Conservation (phyloP, 768 basidiomycete genomes). For the Cystofilobasidium macerans region DNA sequence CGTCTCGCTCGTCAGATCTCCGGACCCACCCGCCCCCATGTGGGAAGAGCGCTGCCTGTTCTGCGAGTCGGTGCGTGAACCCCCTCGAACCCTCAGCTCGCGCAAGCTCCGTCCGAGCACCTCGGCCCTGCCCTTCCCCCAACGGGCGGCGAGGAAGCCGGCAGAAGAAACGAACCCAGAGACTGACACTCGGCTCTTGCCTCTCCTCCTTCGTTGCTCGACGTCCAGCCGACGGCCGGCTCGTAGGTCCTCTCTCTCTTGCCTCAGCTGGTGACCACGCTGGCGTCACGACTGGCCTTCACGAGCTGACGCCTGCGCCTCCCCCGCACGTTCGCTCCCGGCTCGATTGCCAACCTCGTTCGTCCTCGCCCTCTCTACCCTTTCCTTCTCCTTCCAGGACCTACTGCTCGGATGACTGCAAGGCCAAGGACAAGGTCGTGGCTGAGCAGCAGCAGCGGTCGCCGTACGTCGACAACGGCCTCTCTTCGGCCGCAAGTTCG, state of each 20-base stretch:
- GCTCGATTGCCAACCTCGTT: neutral
- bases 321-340: constrained; percentile 9
- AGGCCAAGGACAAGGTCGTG: constrained; percentile 19
- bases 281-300: neutral
- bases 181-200: too few species aligned
- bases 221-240: constrained; percentile 12
- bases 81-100: neutral
- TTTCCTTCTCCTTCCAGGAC: neutral
- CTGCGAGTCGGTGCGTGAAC: neutral
- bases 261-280: neutral
- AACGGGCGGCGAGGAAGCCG: too few species aligned
- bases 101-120: neutral
- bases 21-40: neutral
- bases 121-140: neutral
- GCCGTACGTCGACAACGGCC: neutral
- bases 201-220: too few species aligned
- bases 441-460: neutral
- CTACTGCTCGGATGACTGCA: constrained; percentile 21
- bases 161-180: too few species aligned
- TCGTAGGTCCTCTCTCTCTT: constrained; percentile 6
- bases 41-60: constrained; percentile 9
- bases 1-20: neutral
- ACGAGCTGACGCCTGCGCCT: constrained; percentile 2
- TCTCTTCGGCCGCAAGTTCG: neutral
- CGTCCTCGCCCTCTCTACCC: neutral